These are phyloP conservation scores for Stachybotrys chlorohalonatus DNA, from an alignment of 2,329 filamentous ascomycete species.

Conservation along the genomic window DNA sequence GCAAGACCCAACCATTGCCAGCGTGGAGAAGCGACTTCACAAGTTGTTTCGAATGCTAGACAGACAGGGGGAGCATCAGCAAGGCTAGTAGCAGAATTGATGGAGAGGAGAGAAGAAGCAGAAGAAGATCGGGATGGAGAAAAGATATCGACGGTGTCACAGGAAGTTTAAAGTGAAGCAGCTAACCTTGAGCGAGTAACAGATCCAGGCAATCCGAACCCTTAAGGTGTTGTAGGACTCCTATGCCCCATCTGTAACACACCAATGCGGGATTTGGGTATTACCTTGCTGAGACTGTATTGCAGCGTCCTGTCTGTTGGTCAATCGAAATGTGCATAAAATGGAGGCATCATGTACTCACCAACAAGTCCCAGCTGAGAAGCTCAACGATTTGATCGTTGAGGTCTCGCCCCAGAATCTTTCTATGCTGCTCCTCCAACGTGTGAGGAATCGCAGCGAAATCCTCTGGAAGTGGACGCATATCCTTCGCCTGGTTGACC, in stretches of 20 bases:
- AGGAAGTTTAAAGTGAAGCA: neutral
- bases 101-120: too few species aligned
- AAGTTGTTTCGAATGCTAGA: constrained; percentile 14
- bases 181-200: constrained; percentile 10
- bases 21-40: constrained; percentile 16
- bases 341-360: constrained; percentile 2
- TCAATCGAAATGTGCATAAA: neutral
- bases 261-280: constrained; percentile 14
- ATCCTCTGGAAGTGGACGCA: constrained; percentile 5
- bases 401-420: constrained; percentile 9
- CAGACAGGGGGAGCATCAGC: neutral
- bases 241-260: constrained; percentile 17
- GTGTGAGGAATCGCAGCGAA: constrained; percentile 6
- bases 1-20: constrained; percentile 12
- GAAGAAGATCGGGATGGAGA: too few species aligned
- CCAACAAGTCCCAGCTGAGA: constrained; percentile 15
- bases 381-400: constrained; percentile 12
- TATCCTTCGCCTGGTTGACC: neutral
- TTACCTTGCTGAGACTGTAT: constrained; percentile 16
- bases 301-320: constrained; percentile 8
- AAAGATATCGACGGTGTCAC: too few species aligned
- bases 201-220: constrained; percentile 14
- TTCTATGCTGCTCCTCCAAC: constrained; percentile 8
- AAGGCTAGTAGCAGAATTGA: neutral
- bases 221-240: constrained; percentile 15